These are phyloP conservation scores for Artemisia annua DNA, from an alignment of 129 eudicot genomes.

Conservation along the genomic window DNA sequence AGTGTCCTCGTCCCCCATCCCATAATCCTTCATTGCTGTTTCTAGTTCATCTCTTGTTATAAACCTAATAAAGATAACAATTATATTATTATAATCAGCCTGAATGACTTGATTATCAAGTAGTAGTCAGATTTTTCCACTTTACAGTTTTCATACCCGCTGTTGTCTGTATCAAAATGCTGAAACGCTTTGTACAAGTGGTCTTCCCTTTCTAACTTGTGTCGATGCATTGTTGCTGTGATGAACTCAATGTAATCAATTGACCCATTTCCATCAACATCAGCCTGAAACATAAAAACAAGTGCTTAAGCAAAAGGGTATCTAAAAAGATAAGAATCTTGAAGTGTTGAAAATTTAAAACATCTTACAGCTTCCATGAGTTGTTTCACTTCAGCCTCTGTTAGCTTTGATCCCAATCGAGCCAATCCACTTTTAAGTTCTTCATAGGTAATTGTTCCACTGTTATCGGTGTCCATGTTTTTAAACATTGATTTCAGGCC, in stretches of 20 bases:
- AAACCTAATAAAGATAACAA: conserved; percentile 42
- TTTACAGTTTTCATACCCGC: conserved; percentile 59
- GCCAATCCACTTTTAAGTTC: conserved; percentile 89
- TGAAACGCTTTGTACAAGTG: conserved; percentile 82
- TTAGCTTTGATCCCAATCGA: conserved; percentile 85
- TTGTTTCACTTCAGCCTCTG: conserved; percentile 83
- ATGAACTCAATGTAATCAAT: conserved; percentile 88
- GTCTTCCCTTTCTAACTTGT: conserved; percentile 83
- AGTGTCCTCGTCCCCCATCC: conserved; percentile 79
- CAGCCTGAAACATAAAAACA: conserved; percentile 51
- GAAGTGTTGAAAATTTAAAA: neutral
- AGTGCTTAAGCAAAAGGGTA: conserved; percentile 1
- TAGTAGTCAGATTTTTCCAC: conserved; percentile 4
- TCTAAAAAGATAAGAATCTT: conserved; percentile 3
- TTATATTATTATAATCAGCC: conserved; percentile 2
- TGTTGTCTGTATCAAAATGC: conserved; percentile 72
- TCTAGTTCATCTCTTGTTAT: conserved; percentile 91
- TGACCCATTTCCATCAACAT: conserved; percentile 90
- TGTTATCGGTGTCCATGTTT: conserved; percentile 87
- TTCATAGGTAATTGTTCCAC: conserved; percentile 84
- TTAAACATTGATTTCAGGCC: conserved; percentile 82
- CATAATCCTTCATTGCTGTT: conserved; percentile 77
- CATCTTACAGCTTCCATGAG: conserved; percentile 92
- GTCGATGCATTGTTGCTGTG: conserved; percentile 95
- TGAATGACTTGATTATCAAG: neutral